phyloP scores from a whole-genome alignment of 2,329 filamentous ascomycete species.

The Rhynchosporium agropyri region DNA sequence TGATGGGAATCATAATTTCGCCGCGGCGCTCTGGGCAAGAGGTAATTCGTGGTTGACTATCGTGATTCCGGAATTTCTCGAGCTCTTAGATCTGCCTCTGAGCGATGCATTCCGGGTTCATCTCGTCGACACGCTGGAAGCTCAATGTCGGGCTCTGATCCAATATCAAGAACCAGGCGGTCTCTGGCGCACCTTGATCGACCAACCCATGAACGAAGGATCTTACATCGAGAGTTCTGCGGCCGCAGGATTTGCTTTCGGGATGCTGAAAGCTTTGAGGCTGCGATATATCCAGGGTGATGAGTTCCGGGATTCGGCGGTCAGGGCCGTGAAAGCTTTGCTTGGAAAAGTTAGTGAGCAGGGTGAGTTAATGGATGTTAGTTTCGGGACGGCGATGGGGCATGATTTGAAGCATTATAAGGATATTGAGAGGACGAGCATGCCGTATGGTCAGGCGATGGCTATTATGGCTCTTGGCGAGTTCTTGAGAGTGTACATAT shows the following conservation, averaged over 20 bases:
- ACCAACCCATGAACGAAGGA: constrained; percentile 69
- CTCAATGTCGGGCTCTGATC: constrained; percentile 68
- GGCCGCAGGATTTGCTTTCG: constrained; percentile 79
- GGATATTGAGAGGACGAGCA: constrained; percentile 74
- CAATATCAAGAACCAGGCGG: constrained; percentile 63
- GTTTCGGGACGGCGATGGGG: constrained; percentile 81
- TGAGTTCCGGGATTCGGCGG: constrained; percentile 62
- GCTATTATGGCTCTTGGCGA: constrained; percentile 81
- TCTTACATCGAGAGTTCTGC: constrained; percentile 78
- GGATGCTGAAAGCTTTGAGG: constrained; percentile 72
- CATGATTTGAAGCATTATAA: constrained; percentile 74
- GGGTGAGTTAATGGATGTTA: constrained; percentile 73
- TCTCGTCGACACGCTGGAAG: constrained; percentile 64
- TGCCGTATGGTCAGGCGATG: constrained; percentile 87
- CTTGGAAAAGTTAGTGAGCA: constrained; percentile 64
- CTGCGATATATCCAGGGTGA: constrained; percentile 65
- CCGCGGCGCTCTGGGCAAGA: constrained; percentile 58
- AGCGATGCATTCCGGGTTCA: constrained; percentile 55
- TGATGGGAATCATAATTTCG: constrained; percentile 65
- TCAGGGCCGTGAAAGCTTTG: constrained; percentile 69
- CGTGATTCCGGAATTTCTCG: constrained; percentile 80
- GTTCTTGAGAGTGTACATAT: constrained; percentile 73
- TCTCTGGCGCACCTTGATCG: constrained; percentile 75
- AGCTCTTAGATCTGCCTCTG: constrained; percentile 64
- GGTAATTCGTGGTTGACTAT: constrained; percentile 79